A percentile compares a stretch with the other conserved stretches of the same genome.
Conservation (phyloP, 108 stramenopile species). For the Fragilariopsis cylindrus region DNA sequence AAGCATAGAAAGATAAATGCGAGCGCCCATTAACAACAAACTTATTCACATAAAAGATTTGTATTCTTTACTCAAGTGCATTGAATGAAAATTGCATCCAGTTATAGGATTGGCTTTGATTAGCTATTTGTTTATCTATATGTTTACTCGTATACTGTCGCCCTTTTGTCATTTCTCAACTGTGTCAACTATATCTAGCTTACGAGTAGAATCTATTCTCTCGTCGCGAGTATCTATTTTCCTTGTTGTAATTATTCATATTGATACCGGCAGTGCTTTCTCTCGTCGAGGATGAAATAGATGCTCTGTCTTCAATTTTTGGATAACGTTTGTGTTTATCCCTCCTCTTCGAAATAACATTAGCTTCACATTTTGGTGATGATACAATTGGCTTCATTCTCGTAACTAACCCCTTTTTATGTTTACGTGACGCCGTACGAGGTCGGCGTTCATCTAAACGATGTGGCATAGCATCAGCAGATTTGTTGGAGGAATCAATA, state of each 20-base stretch:
- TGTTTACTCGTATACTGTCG: too few relatives aligned
- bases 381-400: neutral
- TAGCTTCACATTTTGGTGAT: neutral
- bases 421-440: neutral
- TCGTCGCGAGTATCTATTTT: slow-evolving; percentile 8
- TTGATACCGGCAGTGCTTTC: neutral
- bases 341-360: neutral
- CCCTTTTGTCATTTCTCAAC: too few relatives aligned
- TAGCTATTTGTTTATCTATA: too few relatives aligned
- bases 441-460: neutral
- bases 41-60: too few relatives aligned
- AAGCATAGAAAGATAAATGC: too few relatives aligned
- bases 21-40: too few relatives aligned
- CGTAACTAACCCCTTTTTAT: neutral
- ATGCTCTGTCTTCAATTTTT: neutral
- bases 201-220: slow-evolving; percentile 15
- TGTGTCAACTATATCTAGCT: too few relatives aligned
- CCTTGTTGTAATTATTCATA: slow-evolving; percentile 9
- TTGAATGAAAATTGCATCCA: too few relatives aligned
- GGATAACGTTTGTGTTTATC: neutral
- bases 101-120: too few relatives aligned
- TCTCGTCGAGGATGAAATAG: neutral
- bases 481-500: neutral
- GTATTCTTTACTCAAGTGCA: too few relatives aligned
- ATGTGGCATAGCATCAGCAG: neutral